Conservation (phyloP, 1,139 yeast species). For the Wickerhamiella pararugosa region DNA sequence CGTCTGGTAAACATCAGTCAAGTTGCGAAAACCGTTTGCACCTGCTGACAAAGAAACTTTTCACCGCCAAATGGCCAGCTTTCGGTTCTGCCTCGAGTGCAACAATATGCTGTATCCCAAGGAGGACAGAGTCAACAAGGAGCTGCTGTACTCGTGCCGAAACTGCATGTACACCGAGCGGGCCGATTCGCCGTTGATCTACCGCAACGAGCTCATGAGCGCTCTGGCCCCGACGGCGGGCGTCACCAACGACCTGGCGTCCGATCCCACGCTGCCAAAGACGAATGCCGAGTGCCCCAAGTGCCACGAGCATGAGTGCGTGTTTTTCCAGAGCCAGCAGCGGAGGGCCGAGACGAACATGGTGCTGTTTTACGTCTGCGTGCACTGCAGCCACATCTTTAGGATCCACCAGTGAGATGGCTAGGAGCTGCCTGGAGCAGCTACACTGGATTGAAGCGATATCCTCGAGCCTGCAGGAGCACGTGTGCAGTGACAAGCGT, state of each 20-base stretch:
- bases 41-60: neutral
- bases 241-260: constrained; percentile 89
- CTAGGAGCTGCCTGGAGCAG: no score
- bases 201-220: constrained; percentile 82
- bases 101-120: constrained; percentile 98
- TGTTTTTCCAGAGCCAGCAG: constrained; percentile 93
- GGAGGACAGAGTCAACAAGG: constrained; percentile 59
- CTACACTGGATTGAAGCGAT: no score
- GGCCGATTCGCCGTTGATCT: constrained; percentile 80
- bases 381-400: constrained; percentile 66
- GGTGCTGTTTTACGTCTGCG: constrained; percentile 85
- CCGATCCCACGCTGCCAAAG: constrained; percentile 91
- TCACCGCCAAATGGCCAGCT: constrained; percentile 14
- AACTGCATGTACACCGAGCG: constrained; percentile 89
- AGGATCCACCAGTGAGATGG: constrained; percentile 9
- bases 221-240: constrained; percentile 75
- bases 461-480: no score
- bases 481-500: no score
- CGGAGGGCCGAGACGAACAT: constrained; percentile 87
- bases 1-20: no score
- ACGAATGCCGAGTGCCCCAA: constrained; percentile 86
- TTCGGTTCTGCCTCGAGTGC: constrained; percentile 25
- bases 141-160: constrained; percentile 82
- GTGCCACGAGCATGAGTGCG: constrained; percentile 80
- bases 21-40: no score